Conservation (phyloP, 164 flowering plant genomes). For the Chimonanthus praecox region DNA sequence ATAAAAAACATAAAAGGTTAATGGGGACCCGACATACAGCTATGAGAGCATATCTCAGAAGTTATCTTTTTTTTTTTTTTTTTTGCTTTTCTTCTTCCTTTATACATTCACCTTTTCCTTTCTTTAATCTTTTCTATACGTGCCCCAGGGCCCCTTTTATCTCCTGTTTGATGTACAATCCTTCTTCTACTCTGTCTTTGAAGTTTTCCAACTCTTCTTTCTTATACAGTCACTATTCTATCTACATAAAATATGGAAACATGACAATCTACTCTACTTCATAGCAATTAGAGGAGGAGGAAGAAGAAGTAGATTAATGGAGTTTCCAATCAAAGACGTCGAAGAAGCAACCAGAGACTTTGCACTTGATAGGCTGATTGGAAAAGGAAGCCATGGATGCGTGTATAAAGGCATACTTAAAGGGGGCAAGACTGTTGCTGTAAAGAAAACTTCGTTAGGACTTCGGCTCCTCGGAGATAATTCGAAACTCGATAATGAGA, state of each 20-base stretch:
- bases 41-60: not conserved
- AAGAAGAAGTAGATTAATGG: not conserved
- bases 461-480: slow-evolving; percentile 35
- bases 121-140: not conserved
- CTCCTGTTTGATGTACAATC: not conserved
- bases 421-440: slow-evolving; percentile 34
- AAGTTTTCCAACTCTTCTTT: not conserved
- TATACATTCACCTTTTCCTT: not conserved
- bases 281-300: not conserved
- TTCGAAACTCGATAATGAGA: slow-evolving; percentile 55
- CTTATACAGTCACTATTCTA: not conserved
- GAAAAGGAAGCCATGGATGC: slow-evolving; percentile 81
- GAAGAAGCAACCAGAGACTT: slow-evolving; percentile 49
- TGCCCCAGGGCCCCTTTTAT: not conserved
- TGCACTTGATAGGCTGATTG: slow-evolving; percentile 41
- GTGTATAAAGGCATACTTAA: slow-evolving; percentile 48
- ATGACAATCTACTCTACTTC: not conserved
- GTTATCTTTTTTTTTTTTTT: not conserved
- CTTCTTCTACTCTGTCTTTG: not conserved
- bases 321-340: slow-evolving; percentile 40
- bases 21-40: not conserved
- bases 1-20: not conserved
- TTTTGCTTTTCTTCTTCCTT: not conserved
- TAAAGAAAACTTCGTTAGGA: slow-evolving; percentile 36
- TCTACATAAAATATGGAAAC: not conserved